phyloP scores from a whole-genome alignment of 2,329 filamentous ascomycete species.

The Penicillium sp. region DNA sequence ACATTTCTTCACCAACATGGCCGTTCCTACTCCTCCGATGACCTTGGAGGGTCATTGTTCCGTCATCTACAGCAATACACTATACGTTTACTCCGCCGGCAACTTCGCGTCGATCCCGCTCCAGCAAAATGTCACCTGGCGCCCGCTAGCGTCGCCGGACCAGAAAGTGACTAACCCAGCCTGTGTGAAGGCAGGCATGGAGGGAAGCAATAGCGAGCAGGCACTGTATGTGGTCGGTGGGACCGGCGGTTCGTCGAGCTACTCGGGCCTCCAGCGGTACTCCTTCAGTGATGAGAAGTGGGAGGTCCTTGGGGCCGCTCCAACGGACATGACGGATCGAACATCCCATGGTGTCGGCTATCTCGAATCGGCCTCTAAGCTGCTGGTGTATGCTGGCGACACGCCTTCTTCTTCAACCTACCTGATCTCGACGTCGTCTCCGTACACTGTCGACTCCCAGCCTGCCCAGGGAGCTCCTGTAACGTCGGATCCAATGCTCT shows the following conservation, averaged over 20 bases:
- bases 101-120: conserved; percentile 74
- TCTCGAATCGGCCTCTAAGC: conserved; percentile 64
- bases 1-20: conserved; percentile 56
- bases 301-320: conserved; percentile 54
- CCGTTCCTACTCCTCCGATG: conserved; percentile 66
- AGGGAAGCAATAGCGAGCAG: conserved; percentile 55
- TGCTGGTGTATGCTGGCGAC: conserved; percentile 77
- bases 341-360: conserved; percentile 73
- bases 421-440: conserved; percentile 63
- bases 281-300: conserved; percentile 57
- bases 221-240: conserved; percentile 82
- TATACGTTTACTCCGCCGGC: conserved; percentile 75
- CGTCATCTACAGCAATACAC: conserved; percentile 71
- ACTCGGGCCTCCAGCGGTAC: conserved; percentile 72
- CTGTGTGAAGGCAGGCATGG: conserved; percentile 69
- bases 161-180: conserved; percentile 66
- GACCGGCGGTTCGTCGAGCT: conserved; percentile 54
- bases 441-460: conserved; percentile 62
- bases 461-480: conserved; percentile 59
- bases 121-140: conserved; percentile 69
- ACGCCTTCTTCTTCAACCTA: conserved; percentile 72
- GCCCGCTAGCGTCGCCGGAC: conserved; percentile 61
- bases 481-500: conserved; percentile 65
- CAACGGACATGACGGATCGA: conserved; percentile 63
- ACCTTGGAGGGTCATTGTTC: conserved; percentile 77